Conservation (phyloP, 2,329 filamentous ascomycete species). For the Trichoderma brevicompactum region DNA sequence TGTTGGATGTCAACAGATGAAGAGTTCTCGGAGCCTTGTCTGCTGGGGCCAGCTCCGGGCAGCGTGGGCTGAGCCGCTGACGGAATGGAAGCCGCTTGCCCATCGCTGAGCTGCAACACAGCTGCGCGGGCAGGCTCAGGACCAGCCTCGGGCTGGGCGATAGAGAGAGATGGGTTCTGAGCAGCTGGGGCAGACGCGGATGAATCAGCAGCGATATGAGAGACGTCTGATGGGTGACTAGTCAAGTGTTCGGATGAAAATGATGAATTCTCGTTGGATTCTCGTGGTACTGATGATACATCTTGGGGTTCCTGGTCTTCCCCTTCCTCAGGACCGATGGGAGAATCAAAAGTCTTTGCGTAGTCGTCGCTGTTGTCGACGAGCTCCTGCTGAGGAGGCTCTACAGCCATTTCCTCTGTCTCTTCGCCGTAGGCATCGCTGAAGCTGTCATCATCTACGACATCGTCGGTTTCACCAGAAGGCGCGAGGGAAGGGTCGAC, state of each 20-base stretch:
- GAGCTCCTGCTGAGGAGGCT: slow-evolving; percentile 38
- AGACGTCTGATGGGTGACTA: slow-evolving; percentile 40
- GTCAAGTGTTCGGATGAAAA: slow-evolving; percentile 47
- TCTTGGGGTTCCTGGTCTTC: slow-evolving; percentile 45
- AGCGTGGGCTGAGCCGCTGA: slow-evolving; percentile 33
- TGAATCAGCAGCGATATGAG: slow-evolving; percentile 40
- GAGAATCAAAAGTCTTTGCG: slow-evolving; percentile 57
- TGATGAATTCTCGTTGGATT: slow-evolving; percentile 49
- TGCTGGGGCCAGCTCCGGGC: slow-evolving; percentile 38
- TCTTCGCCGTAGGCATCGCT: slow-evolving; percentile 53
- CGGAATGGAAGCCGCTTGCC: slow-evolving; percentile 32
- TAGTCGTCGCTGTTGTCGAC: slow-evolving; percentile 53
- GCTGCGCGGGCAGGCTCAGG: slow-evolving; percentile 33
- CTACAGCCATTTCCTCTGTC: slow-evolving; percentile 39
- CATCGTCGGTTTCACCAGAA: slow-evolving; percentile 44
- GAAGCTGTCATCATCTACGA: slow-evolving; percentile 54
- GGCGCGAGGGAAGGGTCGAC: slow-evolving; percentile 42
- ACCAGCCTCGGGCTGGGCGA: slow-evolving; percentile 38
- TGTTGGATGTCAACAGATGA: slow-evolving; percentile 46
- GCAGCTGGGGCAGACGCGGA: slow-evolving; percentile 37
- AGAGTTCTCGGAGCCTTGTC: slow-evolving; percentile 38
- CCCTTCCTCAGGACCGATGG: slow-evolving; percentile 44
- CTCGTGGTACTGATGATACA: slow-evolving; percentile 45
- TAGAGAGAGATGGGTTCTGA: slow-evolving; percentile 34
- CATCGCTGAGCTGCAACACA: slow-evolving; percentile 35